phyloP scores from a whole-genome alignment of 179 eudicot species.

The Silene noctiflora region DNA sequence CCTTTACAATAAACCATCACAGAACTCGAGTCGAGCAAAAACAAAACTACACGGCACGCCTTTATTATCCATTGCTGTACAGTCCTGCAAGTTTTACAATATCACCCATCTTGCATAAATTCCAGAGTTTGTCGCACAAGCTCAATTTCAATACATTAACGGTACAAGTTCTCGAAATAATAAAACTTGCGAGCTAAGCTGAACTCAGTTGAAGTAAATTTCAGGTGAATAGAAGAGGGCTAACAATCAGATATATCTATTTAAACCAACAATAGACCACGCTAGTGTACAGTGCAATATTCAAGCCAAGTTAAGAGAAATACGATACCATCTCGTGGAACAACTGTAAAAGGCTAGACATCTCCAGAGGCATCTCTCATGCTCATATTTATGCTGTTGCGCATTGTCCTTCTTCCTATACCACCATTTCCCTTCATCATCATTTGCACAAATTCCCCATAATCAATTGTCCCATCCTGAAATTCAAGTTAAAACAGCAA shows the following conservation, averaged over 20 bases:
- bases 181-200: not conserved
- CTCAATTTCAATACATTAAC: not conserved
- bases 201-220: not conserved
- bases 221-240: not conserved
- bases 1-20: constrained; percentile 8
- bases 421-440: constrained; percentile 80
- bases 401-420: constrained; percentile 88
- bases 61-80: constrained; percentile 33
- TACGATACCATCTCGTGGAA: constrained; percentile 14
- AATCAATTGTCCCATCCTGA: constrained; percentile 78
- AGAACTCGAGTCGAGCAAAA: constrained; percentile 23
- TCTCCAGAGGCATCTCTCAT: constrained; percentile 63
- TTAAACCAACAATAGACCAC: not conserved
- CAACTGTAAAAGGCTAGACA: constrained; percentile 24
- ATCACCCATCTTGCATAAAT: not conserved
- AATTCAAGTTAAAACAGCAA: constrained; percentile 14
- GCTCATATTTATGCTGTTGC: constrained; percentile 65
- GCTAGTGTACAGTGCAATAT: no score
- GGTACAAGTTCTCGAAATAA: not conserved
- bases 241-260: no score
- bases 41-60: constrained; percentile 30
- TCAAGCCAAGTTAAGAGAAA: constrained; percentile 6
- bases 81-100: constrained; percentile 26
- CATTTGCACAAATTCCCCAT: constrained; percentile 84
- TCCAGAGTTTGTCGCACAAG: not conserved